phyloP scores from a whole-genome alignment of 2,329 filamentous ascomycete genomes.

The Aspergillus chevalieri region DNA sequence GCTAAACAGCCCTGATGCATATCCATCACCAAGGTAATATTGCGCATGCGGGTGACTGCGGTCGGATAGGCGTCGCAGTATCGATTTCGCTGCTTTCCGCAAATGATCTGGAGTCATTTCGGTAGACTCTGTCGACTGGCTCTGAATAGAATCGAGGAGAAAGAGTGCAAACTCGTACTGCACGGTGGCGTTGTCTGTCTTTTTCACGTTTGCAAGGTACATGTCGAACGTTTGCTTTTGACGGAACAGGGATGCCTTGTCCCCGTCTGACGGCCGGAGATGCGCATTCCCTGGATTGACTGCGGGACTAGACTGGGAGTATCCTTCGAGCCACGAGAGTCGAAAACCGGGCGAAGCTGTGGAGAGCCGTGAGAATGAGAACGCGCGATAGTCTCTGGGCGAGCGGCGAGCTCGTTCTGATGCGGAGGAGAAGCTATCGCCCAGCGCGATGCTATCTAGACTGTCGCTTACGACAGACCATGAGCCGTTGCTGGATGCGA shows the following conservation, averaged over 20 bases:
- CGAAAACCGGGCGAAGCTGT: constrained; percentile 52
- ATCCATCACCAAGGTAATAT: constrained; percentile 94
- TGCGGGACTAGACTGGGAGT: constrained; percentile 69
- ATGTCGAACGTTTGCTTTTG: constrained; percentile 93
- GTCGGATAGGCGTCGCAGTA: constrained; percentile 78
- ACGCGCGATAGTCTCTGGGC: constrained; percentile 46
- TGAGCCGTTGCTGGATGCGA: constrained; percentile 26
- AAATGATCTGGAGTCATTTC: constrained; percentile 58
- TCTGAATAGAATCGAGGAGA: constrained; percentile 71
- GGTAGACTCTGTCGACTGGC: constrained; percentile 11
- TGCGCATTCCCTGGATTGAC: constrained; percentile 70
- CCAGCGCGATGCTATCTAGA: constrained; percentile 28
- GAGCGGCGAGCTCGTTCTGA: constrained; percentile 62
- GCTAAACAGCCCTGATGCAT: constrained; percentile 87
- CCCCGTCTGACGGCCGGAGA: constrained; percentile 71
- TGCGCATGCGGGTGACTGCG: constrained; percentile 93
- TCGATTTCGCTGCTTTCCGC: constrained; percentile 78
- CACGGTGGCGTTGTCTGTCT: constrained; percentile 81
- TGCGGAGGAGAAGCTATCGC: constrained; percentile 51
- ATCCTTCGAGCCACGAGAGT: constrained; percentile 62
- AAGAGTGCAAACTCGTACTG: constrained; percentile 97
- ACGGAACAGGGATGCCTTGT: constrained; percentile 83
- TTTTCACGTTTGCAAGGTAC: constrained; percentile 96
- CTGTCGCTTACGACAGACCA: constrained; percentile 32
- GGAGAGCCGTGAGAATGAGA: constrained; percentile 46